Evolutionary conservation across 306 rosid genomes (phyloP).

Genomic region (Carpinus viminea): DNA sequence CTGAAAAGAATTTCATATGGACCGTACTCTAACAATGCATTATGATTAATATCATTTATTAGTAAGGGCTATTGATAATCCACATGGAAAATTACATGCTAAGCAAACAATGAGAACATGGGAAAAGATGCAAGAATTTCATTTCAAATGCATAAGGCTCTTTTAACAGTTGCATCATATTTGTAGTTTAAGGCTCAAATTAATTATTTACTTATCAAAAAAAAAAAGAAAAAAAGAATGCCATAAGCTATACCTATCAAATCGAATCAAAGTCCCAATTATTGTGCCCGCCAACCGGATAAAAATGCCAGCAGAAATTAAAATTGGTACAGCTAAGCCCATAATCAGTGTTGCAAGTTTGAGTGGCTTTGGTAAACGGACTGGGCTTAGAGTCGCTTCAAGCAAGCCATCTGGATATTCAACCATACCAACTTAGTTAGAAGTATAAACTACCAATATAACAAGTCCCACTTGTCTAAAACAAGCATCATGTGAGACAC

Average conservation of each 20-base stretch:
- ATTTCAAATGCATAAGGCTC: conserved; percentile 5
- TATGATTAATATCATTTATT: neutral
- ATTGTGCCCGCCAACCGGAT: conserved; percentile 60
- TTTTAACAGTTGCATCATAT: neutral
- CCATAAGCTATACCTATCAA: conserved; percentile 65
- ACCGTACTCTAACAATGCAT: neutral
- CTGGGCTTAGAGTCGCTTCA: conserved; percentile 87
- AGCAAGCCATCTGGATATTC: conserved; percentile 78
- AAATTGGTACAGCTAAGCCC: conserved; percentile 70
- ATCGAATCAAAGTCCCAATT: conserved; percentile 73
- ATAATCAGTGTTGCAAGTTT: conserved; percentile 77
- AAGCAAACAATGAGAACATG: conserved; percentile 1
- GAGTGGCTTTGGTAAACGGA: conserved; percentile 82
- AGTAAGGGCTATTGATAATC: neutral
- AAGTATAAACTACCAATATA: neutral
- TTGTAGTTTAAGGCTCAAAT: neutral
- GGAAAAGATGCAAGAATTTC: conserved; percentile 10
- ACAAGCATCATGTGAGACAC: neutral
- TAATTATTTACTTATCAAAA: no score
- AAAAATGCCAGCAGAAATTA: conserved; percentile 76
- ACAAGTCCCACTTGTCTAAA: neutral
- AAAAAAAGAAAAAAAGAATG: neutral
- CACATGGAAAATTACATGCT: neutral
- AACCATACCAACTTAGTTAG: conserved; percentile 22
- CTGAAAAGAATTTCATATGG: neutral